Base-by-base conservation (phyloP, 768 basidiomycete genomes). In the Naganishia friedmannii region DNA sequence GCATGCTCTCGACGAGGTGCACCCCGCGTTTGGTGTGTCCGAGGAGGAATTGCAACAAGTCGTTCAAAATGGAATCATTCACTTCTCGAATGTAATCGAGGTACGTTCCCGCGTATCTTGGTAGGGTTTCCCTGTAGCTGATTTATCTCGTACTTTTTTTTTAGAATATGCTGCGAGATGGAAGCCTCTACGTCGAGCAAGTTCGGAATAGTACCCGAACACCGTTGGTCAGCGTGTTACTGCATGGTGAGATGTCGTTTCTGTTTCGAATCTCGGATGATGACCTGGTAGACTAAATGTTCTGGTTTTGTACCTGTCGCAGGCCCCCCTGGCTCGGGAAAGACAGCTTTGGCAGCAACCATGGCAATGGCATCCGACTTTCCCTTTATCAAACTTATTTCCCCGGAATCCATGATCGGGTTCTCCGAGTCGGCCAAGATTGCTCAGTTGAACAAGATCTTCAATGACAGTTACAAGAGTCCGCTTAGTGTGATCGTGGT, bases 321-420 rank as follows among this genome's bases (percentile, higher is more conserved):
- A 83, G 83, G 95, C 5, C 88, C 90, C 0, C 86, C 94, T 23
- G 91, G 92, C 3, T 87, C 92, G 10, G 96, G 96, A 21, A 98
- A 98, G 83, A 94, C 95, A 0, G 95, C 95, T 0, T 83, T 98
- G 54, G 95, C 90, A 1, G 95, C 93, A 7, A 90, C 91, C 5
- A 95, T 98, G 68, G 96, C 95, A 1, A 89, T 92, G 82, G 86
- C 87, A 29, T 97, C 95, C n/a, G 84, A 89, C 73, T 99, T 89
- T 82, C 96, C 96, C 0, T 99, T 99, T 84, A 95, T 99, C 84
- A 98, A 99, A 80, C 85, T 99, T 46, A 88, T 98, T 69, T 91
- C 93, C 2, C 92, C 96, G 0, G 96, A 97, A 77, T 88, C 86
- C 75, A 99, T 99, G 96, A 91, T 98, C 71, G 96, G 96, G 9